These are phyloP conservation scores for Leptoxyphium fumago DNA, from an alignment of 2,329 filamentous ascomycete genomes.

Conservation along the genomic window DNA sequence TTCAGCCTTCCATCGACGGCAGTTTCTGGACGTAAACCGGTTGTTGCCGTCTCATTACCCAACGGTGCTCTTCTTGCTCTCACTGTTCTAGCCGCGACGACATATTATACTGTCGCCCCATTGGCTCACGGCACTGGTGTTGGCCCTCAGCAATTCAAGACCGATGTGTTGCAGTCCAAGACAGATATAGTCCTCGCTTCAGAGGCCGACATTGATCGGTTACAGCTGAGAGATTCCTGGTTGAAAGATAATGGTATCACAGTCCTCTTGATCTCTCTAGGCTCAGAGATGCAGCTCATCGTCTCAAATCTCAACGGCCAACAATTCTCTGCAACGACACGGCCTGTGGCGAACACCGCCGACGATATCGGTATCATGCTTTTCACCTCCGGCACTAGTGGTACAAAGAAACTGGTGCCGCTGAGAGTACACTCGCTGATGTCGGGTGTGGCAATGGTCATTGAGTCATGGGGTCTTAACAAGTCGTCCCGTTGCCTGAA, in stretches of 20 bases:
- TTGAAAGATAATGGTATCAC: slow-evolving; percentile 21
- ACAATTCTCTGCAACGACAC: not conserved
- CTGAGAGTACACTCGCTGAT: slow-evolving; percentile 37
- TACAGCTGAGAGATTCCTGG: slow-evolving; percentile 25
- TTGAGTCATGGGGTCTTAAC: slow-evolving; percentile 38
- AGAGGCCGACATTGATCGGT: slow-evolving; percentile 24
- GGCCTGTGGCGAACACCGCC: slow-evolving; percentile 22
- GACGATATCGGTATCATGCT: slow-evolving; percentile 38
- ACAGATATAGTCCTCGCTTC: slow-evolving; percentile 35
- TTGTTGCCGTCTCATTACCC: slow-evolving; percentile 37
- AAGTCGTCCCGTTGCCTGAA: slow-evolving; percentile 38
- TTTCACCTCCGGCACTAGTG: slow-evolving; percentile 44
- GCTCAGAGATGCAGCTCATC: slow-evolving; percentile 23
- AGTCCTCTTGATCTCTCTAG: slow-evolving; percentile 27
- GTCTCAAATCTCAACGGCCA: slow-evolving; percentile 12
- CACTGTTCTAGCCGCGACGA: slow-evolving; percentile 34
- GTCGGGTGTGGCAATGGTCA: slow-evolving; percentile 36
- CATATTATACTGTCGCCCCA: slow-evolving; percentile 38
- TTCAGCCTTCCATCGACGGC: slow-evolving; percentile 13
- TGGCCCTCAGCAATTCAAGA: slow-evolving; percentile 33
- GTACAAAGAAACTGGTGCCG: slow-evolving; percentile 45
- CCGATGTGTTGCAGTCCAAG: slow-evolving; percentile 34
- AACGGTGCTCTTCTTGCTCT: slow-evolving; percentile 41
- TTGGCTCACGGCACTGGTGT: slow-evolving; percentile 35
- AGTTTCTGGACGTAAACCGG: slow-evolving; percentile 21